These are phyloP conservation scores for Erodium texanum DNA, from an alignment of 441 rosid species.

Conservation along the genomic window DNA sequence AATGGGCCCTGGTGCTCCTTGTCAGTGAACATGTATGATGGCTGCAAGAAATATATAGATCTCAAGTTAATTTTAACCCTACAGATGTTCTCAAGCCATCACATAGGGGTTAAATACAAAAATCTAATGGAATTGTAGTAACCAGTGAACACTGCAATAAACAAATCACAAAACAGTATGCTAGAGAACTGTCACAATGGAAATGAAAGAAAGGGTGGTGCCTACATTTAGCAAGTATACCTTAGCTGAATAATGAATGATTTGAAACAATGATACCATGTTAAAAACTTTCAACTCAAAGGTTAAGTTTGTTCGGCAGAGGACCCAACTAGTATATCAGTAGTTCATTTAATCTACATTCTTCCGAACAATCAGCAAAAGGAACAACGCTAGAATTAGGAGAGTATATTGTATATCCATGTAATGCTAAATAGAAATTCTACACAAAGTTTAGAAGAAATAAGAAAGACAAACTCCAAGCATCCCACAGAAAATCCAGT, in stretches of 20 bases:
- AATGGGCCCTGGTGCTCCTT: conserved; percentile 87
- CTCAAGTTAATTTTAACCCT: conserved; percentile 13
- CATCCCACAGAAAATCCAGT: neutral
- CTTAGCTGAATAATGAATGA: neutral
- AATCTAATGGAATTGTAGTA: neutral
- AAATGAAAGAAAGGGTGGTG: neutral
- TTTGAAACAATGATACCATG: neutral
- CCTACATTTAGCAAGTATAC: neutral
- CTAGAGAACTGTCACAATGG: neutral
- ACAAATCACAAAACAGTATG: neutral
- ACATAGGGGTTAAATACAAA: conserved; percentile 1
- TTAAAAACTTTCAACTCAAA: neutral
- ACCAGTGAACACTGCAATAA: conserved; percentile 9
- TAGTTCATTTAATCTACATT: too few relatives aligned
- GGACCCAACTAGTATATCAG: too few relatives aligned
- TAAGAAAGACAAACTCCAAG: neutral
- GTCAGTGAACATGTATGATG: conserved; percentile 95
- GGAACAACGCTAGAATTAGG: neutral
- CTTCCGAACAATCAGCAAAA: neutral
- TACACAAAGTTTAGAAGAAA: neutral
- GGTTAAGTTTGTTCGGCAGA: too few relatives aligned
- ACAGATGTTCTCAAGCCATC: neutral
- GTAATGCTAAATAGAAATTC: neutral
- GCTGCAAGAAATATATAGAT: conserved; percentile 44
- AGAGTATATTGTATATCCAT: neutral